Conservation (phyloP, 768 basidiomycete species). For the Suillus plorans region DNA sequence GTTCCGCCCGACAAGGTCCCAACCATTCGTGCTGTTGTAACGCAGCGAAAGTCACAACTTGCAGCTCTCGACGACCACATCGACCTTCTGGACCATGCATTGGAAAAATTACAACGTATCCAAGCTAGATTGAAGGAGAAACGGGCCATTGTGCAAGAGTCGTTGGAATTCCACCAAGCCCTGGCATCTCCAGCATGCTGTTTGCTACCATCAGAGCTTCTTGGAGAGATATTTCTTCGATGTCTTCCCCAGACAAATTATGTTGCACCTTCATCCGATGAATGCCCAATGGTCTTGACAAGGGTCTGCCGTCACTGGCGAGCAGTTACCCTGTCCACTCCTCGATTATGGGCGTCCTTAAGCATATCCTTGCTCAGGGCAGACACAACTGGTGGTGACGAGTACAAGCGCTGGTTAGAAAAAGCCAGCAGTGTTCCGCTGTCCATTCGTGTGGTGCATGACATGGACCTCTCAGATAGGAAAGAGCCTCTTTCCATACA, state of each 20-base stretch:
- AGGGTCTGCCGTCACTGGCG: conserved; percentile 32
- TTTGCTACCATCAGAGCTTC: conserved; percentile 27
- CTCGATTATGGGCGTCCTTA: conserved; percentile 32
- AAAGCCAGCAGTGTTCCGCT: conserved; percentile 29
- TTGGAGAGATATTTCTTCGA: conserved; percentile 30
- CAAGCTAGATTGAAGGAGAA: conserved; percentile 19
- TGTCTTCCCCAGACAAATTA: conserved; percentile 27
- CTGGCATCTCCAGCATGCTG: conserved; percentile 19
- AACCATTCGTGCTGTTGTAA: conserved; percentile 20
- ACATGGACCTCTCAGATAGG: conserved; percentile 14
- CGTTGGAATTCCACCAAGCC: conserved; percentile 24
- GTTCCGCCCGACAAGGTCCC: conserved; percentile 16
- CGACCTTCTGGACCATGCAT: conserved; percentile 13
- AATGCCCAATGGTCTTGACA: conserved; percentile 26
- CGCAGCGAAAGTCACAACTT: conserved; percentile 21
- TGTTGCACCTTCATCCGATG: conserved; percentile 18
- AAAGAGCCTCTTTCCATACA: conserved; percentile 10
- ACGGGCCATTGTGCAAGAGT: conserved; percentile 17
- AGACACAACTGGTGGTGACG: conserved; percentile 13
- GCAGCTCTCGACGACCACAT: conserved; percentile 21
- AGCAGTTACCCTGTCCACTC: conserved; percentile 29
- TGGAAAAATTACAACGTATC: conserved; percentile 20
- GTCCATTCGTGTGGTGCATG: conserved; percentile 26
- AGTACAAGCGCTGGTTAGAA: conserved; percentile 26
- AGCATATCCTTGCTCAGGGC: conserved; percentile 20